A percentile compares a stretch with the other conserved stretches of the same genome.
These are phyloP conservation scores for Echium plantagineum DNA, from an alignment of 257 asterid genomes.

Conservation along the genomic window DNA sequence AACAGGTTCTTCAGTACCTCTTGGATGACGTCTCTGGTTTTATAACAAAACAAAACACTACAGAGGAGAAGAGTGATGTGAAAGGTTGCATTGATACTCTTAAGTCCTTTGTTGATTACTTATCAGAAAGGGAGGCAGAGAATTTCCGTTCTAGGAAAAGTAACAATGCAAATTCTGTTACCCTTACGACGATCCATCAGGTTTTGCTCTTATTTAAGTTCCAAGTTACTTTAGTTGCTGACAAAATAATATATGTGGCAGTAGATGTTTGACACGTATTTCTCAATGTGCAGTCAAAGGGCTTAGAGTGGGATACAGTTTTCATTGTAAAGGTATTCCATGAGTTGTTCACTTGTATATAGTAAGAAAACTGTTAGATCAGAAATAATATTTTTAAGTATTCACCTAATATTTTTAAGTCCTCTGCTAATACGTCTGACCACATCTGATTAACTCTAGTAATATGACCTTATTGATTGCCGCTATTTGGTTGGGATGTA, in stretches of 20 bases:
- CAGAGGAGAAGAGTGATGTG: conserved; percentile 31
- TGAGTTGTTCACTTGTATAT: background rate
- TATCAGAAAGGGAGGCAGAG: conserved; percentile 73
- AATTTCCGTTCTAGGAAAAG: conserved; percentile 72
- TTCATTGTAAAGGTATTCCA: conserved; percentile 80
- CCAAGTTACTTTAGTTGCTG: conserved; percentile 5
- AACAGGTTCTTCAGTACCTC: conserved; percentile 87
- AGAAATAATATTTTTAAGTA: too few species aligned
- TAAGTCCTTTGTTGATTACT: conserved; percentile 65
- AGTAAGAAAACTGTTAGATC: background rate
- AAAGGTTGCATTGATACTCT: conserved; percentile 52
- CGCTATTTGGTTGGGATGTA: background rate
- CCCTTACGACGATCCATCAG: conserved; percentile 98
- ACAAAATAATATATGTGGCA: conserved; percentile 7
- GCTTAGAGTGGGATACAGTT: conserved; percentile 98
- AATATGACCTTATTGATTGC: background rate
- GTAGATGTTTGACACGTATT: conserved; percentile 5
- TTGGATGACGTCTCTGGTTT: conserved; percentile 85
- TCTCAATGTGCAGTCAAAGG: conserved; percentile 62
- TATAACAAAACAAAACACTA: conserved; percentile 37
- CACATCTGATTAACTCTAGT: background rate
- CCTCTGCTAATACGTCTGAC: too few species aligned
- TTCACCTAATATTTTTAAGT: too few species aligned
- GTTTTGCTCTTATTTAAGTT: conserved; percentile 27
- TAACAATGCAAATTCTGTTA: conserved; percentile 75